Evolutionary conservation across 2,329 filamentous ascomycete genomes (phyloP).

Genomic region (Hypoxylon sp.): DNA sequence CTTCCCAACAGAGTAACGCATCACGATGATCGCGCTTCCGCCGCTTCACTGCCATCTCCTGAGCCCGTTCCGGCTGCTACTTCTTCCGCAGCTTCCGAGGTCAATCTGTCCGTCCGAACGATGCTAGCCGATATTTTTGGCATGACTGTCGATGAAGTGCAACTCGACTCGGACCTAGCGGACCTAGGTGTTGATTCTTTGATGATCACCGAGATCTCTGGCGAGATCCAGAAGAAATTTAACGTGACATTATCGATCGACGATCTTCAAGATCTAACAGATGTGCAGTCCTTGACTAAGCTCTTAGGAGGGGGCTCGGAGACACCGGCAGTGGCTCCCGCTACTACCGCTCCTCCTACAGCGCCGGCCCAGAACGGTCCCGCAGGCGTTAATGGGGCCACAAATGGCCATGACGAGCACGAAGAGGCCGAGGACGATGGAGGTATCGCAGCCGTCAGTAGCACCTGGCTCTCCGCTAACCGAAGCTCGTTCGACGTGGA

Average conservation of each 20-base stretch:
- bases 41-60: neutral
- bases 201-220: conserved; percentile 55
- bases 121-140: conserved; percentile 32
- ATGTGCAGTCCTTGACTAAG: conserved; percentile 18
- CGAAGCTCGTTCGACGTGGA: conserved; percentile 24
- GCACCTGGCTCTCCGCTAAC: conserved; percentile 24
- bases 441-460: conserved; percentile 14
- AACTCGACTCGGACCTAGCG: conserved; percentile 46
- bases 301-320: conserved; percentile 17
- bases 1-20: neutral
- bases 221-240: conserved; percentile 50
- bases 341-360: neutral
- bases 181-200: conserved; percentile 59
- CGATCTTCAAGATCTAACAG: conserved; percentile 22
- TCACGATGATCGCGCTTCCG: neutral
- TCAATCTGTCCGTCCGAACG: conserved; percentile 21
- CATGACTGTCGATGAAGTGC: conserved; percentile 29
- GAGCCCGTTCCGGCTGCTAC: neutral
- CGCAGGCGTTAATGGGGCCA: neutral
- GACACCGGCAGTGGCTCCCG: neutral
- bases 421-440: conserved; percentile 9
- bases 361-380: neutral
- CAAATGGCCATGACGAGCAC: neutral
- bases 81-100: conserved; percentile 10
- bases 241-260: conserved; percentile 32